A percentile compares a stretch with the other conserved stretches of the same genome.
Evolutionary conservation across 306 rosid genomes (phyloP).

Genomic region (Calophaca sinica): DNA sequence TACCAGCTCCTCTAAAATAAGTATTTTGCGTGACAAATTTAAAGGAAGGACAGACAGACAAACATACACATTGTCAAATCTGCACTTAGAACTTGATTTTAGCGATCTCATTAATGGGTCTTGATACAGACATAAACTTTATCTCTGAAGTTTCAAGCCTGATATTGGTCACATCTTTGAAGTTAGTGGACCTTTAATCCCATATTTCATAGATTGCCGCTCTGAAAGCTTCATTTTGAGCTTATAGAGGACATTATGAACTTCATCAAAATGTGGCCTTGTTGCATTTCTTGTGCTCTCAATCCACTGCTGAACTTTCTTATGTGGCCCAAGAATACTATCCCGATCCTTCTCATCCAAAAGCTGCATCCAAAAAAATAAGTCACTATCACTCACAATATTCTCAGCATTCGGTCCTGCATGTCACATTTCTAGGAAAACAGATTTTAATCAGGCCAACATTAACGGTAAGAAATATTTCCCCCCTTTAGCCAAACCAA

Average conservation of each 20-base stretch:
- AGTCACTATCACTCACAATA: not conserved
- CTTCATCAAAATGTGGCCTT: conserved; percentile 83
- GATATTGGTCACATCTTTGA: conserved; percentile 69
- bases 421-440: conserved; percentile 12
- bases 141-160: conserved; percentile 32
- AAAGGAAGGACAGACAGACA: not conserved
- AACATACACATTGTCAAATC: not conserved
- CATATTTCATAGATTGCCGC: conserved; percentile 49
- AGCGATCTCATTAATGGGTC: not conserved
- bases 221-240: conserved; percentile 55
- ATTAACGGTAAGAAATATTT: conserved; percentile 4
- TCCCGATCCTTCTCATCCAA: conserved; percentile 67
- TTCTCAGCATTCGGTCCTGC: conserved; percentile 21
- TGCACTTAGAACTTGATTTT: not conserved
- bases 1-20: not conserved
- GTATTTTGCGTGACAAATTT: not conserved
- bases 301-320: conserved; percentile 83
- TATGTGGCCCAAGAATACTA: conserved; percentile 79
- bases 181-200: conserved; percentile 42
- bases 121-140: conserved; percentile 23
- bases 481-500: conserved; percentile 9
- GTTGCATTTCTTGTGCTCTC: conserved; percentile 79
- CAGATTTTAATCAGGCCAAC: conserved; percentile 7
- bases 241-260: conserved; percentile 62
- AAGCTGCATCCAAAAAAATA: conserved; percentile 54